Conservation (phyloP, 148 eudicot genomes). For the Vaccinium myrtillus region DNA sequence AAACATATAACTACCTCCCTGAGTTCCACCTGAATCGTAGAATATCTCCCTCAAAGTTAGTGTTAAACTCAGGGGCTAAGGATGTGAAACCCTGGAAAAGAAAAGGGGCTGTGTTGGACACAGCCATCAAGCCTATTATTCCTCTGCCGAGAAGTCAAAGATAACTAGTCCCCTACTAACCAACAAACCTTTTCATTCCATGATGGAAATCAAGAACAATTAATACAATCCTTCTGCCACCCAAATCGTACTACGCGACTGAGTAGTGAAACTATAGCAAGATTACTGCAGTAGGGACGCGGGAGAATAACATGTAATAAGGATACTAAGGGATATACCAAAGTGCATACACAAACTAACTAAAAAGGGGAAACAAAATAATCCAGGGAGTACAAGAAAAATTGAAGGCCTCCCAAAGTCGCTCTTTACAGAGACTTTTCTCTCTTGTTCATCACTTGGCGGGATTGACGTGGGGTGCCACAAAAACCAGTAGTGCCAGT, state of each 20-base stretch:
- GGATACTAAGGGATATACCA: not conserved
- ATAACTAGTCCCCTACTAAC: not conserved
- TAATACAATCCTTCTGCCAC: not conserved
- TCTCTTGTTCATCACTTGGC: not conserved
- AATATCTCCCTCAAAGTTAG: not conserved
- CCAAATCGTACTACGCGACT: not conserved
- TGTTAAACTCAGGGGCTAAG: not conserved
- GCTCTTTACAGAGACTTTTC: not conserved
- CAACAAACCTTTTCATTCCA: not conserved
- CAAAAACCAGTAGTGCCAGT: not conserved
- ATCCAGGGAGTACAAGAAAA: not conserved
- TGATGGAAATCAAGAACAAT: not conserved
- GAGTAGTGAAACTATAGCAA: not conserved
- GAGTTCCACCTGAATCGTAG: not conserved
- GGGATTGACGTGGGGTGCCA: not conserved
- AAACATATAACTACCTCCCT: not conserved
- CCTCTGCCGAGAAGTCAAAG: not conserved
- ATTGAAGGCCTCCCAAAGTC: not conserved
- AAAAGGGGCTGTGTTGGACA: not conserved
- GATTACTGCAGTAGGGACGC: not conserved
- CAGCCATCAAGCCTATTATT: not conserved
- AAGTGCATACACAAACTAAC: not conserved
- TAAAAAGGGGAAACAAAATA: too few relatives aligned
- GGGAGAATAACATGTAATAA: not conserved
- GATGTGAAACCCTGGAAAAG: not conserved